phyloP scores from a whole-genome alignment of 164 flowering plant genomes.

The Taxillus chinensis region DNA sequence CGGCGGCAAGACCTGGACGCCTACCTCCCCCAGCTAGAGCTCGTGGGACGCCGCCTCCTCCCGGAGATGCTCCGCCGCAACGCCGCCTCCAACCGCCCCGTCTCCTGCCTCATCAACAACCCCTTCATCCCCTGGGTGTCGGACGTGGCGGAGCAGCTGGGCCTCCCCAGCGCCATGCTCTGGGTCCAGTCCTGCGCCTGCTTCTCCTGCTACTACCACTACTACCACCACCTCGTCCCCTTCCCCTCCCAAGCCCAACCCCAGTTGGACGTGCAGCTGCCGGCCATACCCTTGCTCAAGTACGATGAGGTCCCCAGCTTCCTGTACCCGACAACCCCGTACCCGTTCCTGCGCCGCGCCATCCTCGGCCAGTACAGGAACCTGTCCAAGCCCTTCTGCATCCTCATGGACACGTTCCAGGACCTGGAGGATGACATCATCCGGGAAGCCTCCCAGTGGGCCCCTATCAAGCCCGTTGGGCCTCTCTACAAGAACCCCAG shows the following conservation, averaged over 20 bases:
- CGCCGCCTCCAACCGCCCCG: slow-evolving; percentile 33
- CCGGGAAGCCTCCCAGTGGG: slow-evolving; percentile 24
- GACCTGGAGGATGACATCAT: slow-evolving; percentile 54
- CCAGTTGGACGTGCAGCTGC: slow-evolving; percentile 39
- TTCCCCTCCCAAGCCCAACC: slow-evolving; percentile 42
- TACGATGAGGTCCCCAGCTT: slow-evolving; percentile 63
- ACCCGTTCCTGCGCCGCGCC: slow-evolving; percentile 17
- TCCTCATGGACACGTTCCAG: slow-evolving; percentile 54
- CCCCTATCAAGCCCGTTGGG: slow-evolving; percentile 41
- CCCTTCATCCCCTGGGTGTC: slow-evolving; percentile 24
- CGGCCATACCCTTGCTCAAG: slow-evolving; percentile 39
- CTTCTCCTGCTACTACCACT: slow-evolving; percentile 51
- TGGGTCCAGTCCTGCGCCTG: slow-evolving; percentile 25
- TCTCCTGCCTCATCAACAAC: slow-evolving; percentile 61
- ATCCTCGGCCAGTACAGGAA: slow-evolving; percentile 47
- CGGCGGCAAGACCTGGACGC: slow-evolving; percentile 23
- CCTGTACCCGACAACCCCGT: slow-evolving; percentile 39
- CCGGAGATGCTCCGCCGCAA: slow-evolving; percentile 24
- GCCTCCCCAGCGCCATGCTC: slow-evolving; percentile 18
- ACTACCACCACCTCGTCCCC: slow-evolving; percentile 21
- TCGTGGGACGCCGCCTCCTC: slow-evolving; percentile 24
- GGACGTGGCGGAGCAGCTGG: slow-evolving; percentile 11
- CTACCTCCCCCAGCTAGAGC: slow-evolving; percentile 33
- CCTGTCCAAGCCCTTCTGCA: slow-evolving; percentile 39
- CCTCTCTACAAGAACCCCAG: slow-evolving; percentile 38